Conservation (phyloP, 192 early-diverging fungal genomes). For the Backusella luteola region DNA sequence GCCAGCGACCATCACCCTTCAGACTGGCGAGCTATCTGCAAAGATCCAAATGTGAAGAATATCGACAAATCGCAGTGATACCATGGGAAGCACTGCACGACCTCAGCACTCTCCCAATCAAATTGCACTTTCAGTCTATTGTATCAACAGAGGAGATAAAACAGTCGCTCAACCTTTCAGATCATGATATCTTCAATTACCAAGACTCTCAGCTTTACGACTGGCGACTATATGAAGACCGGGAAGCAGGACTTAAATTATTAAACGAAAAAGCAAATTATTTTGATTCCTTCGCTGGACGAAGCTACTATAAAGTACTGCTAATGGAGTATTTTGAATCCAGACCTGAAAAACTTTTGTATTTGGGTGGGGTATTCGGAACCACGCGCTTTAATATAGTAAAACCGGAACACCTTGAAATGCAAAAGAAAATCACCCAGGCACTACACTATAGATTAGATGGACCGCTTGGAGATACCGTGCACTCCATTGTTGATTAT, state of each 20-base stretch:
- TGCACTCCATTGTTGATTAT: slow-evolving; percentile 37
- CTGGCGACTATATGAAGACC: slow-evolving; percentile 48
- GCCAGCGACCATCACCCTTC: neutral
- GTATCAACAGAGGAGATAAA: slow-evolving; percentile 7
- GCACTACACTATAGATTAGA: slow-evolving; percentile 43
- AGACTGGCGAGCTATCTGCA: slow-evolving; percentile 28
- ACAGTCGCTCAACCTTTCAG: neutral
- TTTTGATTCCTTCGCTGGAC: slow-evolving; percentile 16
- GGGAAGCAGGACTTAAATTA: slow-evolving; percentile 1
- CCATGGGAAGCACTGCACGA: slow-evolving; percentile 20
- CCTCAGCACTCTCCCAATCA: slow-evolving; percentile 11
- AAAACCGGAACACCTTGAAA: slow-evolving; percentile 31
- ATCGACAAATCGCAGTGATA: slow-evolving; percentile 14
- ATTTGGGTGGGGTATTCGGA: slow-evolving; percentile 47
- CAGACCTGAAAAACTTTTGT: slow-evolving; percentile 36
- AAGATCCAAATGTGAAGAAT: slow-evolving; percentile 23
- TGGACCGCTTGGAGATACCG: slow-evolving; percentile 37
- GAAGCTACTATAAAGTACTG: slow-evolving; percentile 8
- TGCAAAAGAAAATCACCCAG: slow-evolving; percentile 31
- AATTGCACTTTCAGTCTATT: neutral
- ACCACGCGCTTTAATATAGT: slow-evolving; percentile 35
- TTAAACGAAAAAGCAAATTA: slow-evolving; percentile 2
- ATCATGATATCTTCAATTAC: slow-evolving; percentile 37
- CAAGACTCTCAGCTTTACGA: slow-evolving; percentile 42
- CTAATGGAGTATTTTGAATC: slow-evolving; percentile 25